These are phyloP conservation scores for Ceriops decandra DNA, from an alignment of 345 rosid species.

Conservation along the genomic window DNA sequence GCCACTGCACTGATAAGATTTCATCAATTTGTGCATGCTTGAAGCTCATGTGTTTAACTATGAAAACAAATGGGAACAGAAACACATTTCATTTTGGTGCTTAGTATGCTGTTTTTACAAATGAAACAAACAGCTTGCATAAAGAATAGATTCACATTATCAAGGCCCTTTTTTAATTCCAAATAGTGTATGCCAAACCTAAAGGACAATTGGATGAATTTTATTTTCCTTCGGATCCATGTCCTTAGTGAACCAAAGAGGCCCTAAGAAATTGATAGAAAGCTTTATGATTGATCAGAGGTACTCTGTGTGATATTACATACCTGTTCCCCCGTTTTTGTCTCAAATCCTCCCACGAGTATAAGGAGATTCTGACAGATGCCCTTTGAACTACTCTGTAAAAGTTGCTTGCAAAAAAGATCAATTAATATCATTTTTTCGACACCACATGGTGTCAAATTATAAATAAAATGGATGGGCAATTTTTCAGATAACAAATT, in stretches of 20 bases:
- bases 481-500: background rate
- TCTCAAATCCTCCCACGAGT: slow-evolving; percentile 91
- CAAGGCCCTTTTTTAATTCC: background rate
- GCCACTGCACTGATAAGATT: slow-evolving; percentile 58
- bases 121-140: background rate
- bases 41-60: too few relatives aligned
- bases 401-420: background rate
- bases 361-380: slow-evolving; percentile 56
- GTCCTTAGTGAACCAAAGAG: background rate
- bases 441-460: too few relatives aligned
- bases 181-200: background rate
- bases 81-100: background rate
- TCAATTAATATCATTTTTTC: background rate
- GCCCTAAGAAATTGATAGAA: slow-evolving; percentile 1
- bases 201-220: background rate
- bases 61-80: background rate
- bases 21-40: slow-evolving; percentile 11
- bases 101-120: background rate
- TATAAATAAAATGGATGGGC: too few relatives aligned
- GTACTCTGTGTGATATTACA: slow-evolving; percentile 23
- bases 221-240: background rate
- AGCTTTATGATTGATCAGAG: background rate
- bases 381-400: slow-evolving; percentile 60
- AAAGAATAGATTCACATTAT: background rate
- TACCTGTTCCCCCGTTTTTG: slow-evolving; percentile 88